phyloP scores from a whole-genome alignment of 2,329 filamentous ascomycete genomes.

The Lachnellula suecica region DNA sequence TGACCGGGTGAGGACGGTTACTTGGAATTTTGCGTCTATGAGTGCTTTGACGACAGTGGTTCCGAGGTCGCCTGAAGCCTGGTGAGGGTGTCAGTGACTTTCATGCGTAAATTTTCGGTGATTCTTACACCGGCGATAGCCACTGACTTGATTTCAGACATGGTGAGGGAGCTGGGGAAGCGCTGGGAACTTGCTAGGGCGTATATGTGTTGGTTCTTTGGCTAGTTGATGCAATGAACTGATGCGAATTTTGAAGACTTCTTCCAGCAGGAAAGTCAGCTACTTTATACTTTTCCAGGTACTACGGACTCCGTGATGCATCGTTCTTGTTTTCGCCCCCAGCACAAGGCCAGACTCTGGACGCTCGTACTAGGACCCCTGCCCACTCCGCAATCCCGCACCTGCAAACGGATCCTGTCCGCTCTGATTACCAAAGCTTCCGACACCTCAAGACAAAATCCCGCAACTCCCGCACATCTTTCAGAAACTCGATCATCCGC shows the following conservation, averaged over 20 bases:
- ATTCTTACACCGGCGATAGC: slow-evolving; percentile 21
- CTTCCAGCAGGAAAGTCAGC: slow-evolving; percentile 2
- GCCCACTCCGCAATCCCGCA: slow-evolving; percentile 11
- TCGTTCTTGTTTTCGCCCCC: slow-evolving; percentile 1
- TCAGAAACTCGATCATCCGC: slow-evolving; percentile 4
- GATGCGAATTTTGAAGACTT: slow-evolving; percentile 8
- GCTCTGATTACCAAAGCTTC: too few species aligned
- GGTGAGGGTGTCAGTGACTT: slow-evolving; percentile 14
- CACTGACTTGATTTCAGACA: slow-evolving; percentile 24
- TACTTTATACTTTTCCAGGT: slow-evolving; percentile 10
- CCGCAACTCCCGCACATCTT: slow-evolving; percentile 4
- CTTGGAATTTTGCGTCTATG: slow-evolving; percentile 19
- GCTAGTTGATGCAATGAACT: slow-evolving; percentile 3
- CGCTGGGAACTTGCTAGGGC: not conserved
- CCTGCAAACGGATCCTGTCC: too few species aligned
- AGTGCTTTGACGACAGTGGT: slow-evolving; percentile 25
- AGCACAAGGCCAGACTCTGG: not conserved
- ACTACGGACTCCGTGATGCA: slow-evolving; percentile 1
- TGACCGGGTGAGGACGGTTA: slow-evolving; percentile 20
- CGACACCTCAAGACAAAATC: slow-evolving; percentile 3
- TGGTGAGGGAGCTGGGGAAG: slow-evolving; percentile 7
- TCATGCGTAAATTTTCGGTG: slow-evolving; percentile 2
- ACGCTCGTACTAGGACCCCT: not conserved
- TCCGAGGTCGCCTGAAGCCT: slow-evolving; percentile 26
- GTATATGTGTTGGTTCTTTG: slow-evolving; percentile 4